phyloP scores from a whole-genome alignment of 2,329 filamentous ascomycete genomes.

The Diplodia mutila region DNA sequence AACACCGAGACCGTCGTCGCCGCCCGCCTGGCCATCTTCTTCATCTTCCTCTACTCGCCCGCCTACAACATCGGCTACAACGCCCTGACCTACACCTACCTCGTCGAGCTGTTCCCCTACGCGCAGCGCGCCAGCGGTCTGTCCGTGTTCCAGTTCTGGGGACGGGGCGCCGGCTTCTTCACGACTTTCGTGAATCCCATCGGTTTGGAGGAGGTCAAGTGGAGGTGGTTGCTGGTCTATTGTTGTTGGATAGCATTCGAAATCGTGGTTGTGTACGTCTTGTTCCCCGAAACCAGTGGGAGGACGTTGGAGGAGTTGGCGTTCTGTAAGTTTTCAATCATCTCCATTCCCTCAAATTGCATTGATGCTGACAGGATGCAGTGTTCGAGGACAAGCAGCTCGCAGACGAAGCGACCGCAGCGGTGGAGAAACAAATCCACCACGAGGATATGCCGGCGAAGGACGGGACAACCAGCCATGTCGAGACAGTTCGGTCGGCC shows the following conservation, averaged over 20 bases:
- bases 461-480: neutral
- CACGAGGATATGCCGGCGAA: constrained; percentile 29
- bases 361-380: constrained; percentile 30
- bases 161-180: constrained; percentile 64
- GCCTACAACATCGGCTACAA: constrained; percentile 63
- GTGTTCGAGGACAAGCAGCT: constrained; percentile 38
- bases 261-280: constrained; percentile 43
- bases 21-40: constrained; percentile 53
- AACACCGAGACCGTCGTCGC: constrained; percentile 32
- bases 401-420: constrained; percentile 36
- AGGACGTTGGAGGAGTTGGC: constrained; percentile 52
- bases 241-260: constrained; percentile 50
- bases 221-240: constrained; percentile 47
- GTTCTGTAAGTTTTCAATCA: constrained; percentile 31
- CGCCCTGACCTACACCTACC: constrained; percentile 59
- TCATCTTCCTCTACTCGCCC: constrained; percentile 56
- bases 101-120: constrained; percentile 55
- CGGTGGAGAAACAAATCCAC: constrained; percentile 40
- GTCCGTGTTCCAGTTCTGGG: constrained; percentile 63
- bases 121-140: constrained; percentile 55
- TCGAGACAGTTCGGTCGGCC: constrained; percentile 10
- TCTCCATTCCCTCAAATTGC: neutral
- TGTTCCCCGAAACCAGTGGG: constrained; percentile 43
- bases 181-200: constrained; percentile 66
- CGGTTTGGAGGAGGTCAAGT: constrained; percentile 57